Conservation (phyloP, 257 asterid species). For the Gentiana macrophylla region DNA sequence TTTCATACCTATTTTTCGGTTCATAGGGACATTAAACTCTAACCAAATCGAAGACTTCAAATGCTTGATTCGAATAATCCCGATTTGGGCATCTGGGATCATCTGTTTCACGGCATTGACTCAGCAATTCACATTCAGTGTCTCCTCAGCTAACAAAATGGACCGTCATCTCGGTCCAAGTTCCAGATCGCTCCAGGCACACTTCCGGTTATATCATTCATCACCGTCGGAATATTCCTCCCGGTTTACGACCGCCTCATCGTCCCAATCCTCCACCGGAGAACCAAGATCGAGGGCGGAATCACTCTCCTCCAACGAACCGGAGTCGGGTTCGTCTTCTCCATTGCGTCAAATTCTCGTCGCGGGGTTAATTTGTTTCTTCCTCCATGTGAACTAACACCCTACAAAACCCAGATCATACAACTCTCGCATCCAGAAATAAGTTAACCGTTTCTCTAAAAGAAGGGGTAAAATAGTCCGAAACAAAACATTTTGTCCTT, state of each 20-base stretch:
- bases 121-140: conserved; percentile 69
- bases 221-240: conserved; percentile 57
- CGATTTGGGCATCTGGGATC: conserved; percentile 74
- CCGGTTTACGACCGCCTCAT: conserved; percentile 61
- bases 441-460: too few relatives aligned
- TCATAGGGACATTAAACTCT: too few relatives aligned
- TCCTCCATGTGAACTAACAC: too few relatives aligned
- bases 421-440: too few relatives aligned
- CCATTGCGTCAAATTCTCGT: conserved; percentile 53
- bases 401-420: too few relatives aligned
- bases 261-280: conserved; percentile 39
- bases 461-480: too few relatives aligned
- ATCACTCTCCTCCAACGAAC: conserved; percentile 70
- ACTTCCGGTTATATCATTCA: conserved; percentile 45
- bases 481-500: too few relatives aligned
- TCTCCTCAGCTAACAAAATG: conserved; percentile 65
- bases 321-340: conserved; percentile 66
- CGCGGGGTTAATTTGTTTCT: conserved; percentile 31
- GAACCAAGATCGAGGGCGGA: conserved; percentile 56
- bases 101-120: conserved; percentile 57
- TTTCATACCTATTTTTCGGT: too few relatives aligned
- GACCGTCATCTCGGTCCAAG: conserved; percentile 55
- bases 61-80: conserved; percentile 48
- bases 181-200: conserved; percentile 68
- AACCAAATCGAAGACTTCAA: conserved; percentile 56